Evolutionary conservation across 75 land plant species (phyloP).

Genomic region (Larix kaempferi): DNA sequence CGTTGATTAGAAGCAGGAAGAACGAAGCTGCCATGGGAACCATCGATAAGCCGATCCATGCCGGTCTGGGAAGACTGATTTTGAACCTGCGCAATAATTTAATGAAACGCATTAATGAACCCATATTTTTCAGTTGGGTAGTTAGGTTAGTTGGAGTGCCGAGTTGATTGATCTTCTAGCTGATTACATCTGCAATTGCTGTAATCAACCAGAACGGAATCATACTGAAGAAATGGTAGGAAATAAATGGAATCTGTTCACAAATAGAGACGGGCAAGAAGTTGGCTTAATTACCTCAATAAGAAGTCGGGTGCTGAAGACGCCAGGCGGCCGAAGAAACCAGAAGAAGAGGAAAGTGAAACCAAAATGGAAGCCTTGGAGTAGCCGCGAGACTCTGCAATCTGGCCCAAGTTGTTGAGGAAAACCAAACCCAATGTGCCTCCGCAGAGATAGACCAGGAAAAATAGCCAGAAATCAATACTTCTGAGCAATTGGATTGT

Average conservation of each 20-base stretch:
- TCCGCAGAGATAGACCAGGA: conserved; percentile 57
- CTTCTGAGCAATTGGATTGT: conserved; percentile 37
- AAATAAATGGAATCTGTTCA: too few relatives aligned
- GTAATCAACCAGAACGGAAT: too few relatives aligned
- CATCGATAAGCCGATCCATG: conserved; percentile 45
- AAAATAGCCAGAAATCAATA: conserved; percentile 75
- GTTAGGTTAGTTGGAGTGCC: too few relatives aligned
- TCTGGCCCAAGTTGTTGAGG: conserved; percentile 82
- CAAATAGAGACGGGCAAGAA: too few relatives aligned
- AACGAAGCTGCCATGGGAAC: conserved; percentile 54
- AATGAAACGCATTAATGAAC: too few relatives aligned
- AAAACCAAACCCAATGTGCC: conserved; percentile 68
- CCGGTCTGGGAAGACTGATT: conserved; percentile 42
- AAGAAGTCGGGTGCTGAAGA: conserved; percentile 55
- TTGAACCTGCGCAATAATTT: conserved; percentile 12
- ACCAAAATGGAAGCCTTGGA: conserved; percentile 49
- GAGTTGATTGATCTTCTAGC: too few relatives aligned
- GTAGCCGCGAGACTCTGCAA: conserved; percentile 69
- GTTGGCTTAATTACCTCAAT: conserved; percentile 22
- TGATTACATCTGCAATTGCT: too few relatives aligned
- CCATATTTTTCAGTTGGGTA: too few relatives aligned
- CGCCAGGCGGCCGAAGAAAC: conserved; percentile 86
- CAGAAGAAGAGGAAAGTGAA: conserved; percentile 69
- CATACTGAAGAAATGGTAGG: too few relatives aligned
- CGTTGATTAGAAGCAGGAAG: conserved; percentile 26